Base-by-base conservation (phyloP, 768 basidiomycete species). In the Boletus sp. region DNA sequence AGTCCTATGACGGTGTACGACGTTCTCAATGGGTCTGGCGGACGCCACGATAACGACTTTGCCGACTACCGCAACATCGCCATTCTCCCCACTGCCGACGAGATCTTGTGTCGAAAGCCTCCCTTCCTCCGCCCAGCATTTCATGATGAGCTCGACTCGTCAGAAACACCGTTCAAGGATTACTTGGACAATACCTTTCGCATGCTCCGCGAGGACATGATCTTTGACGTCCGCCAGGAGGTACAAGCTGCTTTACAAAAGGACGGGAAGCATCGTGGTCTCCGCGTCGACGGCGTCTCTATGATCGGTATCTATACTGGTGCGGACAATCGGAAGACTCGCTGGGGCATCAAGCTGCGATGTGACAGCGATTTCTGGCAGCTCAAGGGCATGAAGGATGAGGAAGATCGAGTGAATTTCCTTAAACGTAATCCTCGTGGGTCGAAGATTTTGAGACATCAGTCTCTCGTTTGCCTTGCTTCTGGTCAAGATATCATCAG, bases 31-130 rank as follows among this genome's bases (percentile, higher is more conserved):
- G 66, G 66, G 3, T 80, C 85, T 1, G 86, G 86, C 0, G 87
- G 85, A 2, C 75, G 87, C 1, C 87, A 88, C 51, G 84, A 86
- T 62, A 88, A 88, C 43, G 86, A 88, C 60, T 79, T 80, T 52
- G 63, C 62, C 5, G 76, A 87, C 55, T 87, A 83, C 57, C 76
- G 77, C 7, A 53, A 78, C 25, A 83, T 88, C 19, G 65, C 78
- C 13, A 83, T 88, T 45, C 70, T 84, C 5, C 87, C 87, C 2
- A 85, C 85, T 4, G 75, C 80, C 0, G 80, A 82, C 39, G 86
- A 88, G 62, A 70, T 87, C 11, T 53, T 58, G 2, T 83, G 71
- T 35, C 66, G 47, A 13, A 74, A 80, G 9, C 56, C 56, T 1
- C 71, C 86, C 2, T 87, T 83, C 55, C 64, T 86, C 13, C 77